A percentile compares a stretch with the other conserved stretches of the same genome.
These are phyloP conservation scores for Amanita muscaria DNA, from an alignment of 768 basidiomycete genomes.

Conservation along the genomic window DNA sequence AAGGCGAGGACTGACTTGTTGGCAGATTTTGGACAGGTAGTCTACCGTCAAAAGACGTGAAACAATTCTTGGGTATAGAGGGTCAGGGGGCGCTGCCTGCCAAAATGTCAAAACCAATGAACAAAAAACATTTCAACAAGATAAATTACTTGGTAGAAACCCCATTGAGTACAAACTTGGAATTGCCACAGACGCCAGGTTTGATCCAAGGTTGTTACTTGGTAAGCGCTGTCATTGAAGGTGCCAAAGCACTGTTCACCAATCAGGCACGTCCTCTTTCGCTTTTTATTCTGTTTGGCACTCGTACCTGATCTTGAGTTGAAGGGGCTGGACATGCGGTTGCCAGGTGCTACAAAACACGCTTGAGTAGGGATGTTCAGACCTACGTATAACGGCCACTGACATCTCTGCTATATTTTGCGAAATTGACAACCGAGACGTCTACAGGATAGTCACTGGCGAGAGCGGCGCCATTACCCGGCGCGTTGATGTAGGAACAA, in stretches of 20 bases:
- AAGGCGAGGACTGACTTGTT: constrained; percentile 16
- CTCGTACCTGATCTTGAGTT: constrained; percentile 42
- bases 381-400: constrained; percentile 7
- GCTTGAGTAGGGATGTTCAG: not conserved
- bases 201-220: constrained; percentile 51
- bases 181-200: constrained; percentile 85
- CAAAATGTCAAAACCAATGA: not conserved
- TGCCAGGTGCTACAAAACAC: constrained; percentile 3
- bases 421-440: constrained; percentile 62
- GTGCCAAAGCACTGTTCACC: constrained; percentile 76
- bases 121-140: not conserved
- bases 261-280: not conserved
- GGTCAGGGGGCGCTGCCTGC: constrained; percentile 73
- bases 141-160: constrained; percentile 66
- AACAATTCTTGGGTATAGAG: constrained; percentile 63
- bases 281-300: not conserved
- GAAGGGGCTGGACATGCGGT: not conserved
- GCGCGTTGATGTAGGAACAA: constrained; percentile 46
- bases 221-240: constrained; percentile 57
- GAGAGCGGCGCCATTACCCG: constrained; percentile 31
- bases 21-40: constrained; percentile 30
- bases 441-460: constrained; percentile 43
- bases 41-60: constrained; percentile 57
- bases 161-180: constrained; percentile 95
- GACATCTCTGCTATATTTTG: constrained; percentile 66